Evolutionary conservation across 2,329 filamentous ascomycete genomes (phyloP).

Genomic region (Colletotrichum kahawae): DNA sequence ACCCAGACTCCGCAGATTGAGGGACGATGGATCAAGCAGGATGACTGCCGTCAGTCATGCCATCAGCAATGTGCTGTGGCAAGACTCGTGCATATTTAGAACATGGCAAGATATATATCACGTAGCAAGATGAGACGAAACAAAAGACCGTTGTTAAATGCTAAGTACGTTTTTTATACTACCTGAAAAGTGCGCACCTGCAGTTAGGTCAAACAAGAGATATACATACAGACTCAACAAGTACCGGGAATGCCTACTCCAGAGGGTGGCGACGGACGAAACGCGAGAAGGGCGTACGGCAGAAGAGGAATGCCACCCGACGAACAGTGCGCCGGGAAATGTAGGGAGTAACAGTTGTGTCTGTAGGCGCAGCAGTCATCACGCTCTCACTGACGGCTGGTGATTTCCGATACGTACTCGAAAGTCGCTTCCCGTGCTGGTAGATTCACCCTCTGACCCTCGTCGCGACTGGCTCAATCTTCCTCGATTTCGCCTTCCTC

Average conservation of each 20-base stretch:
- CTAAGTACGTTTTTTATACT: background rate
- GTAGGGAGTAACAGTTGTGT: background rate
- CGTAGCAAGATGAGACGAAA: background rate
- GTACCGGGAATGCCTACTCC: background rate
- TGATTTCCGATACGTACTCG: slow-evolving; percentile 38
- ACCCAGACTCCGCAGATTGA: slow-evolving; percentile 50
- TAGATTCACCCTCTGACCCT: background rate
- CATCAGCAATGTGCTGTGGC: slow-evolving; percentile 36
- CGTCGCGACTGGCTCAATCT: slow-evolving; percentile 46
- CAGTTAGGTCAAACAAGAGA: background rate
- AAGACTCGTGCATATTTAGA: slow-evolving; percentile 25
- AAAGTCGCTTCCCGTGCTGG: background rate
- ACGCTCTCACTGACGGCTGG: slow-evolving; percentile 26
- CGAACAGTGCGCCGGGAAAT: background rate
- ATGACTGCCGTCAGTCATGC: slow-evolving; percentile 59
- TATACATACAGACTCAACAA: slow-evolving; percentile 15
- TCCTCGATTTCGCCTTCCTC: slow-evolving; percentile 99
- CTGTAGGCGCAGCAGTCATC: slow-evolving; percentile 22
- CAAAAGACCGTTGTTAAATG: background rate
- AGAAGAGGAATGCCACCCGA: background rate
- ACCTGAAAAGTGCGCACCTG: background rate
- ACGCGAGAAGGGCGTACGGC: background rate
- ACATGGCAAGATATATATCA: background rate
- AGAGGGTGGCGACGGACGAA: background rate
- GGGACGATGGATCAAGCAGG: slow-evolving; percentile 67